These are phyloP conservation scores for Fremontodendron californicum DNA, from an alignment of 345 rosid species.

Conservation along the genomic window DNA sequence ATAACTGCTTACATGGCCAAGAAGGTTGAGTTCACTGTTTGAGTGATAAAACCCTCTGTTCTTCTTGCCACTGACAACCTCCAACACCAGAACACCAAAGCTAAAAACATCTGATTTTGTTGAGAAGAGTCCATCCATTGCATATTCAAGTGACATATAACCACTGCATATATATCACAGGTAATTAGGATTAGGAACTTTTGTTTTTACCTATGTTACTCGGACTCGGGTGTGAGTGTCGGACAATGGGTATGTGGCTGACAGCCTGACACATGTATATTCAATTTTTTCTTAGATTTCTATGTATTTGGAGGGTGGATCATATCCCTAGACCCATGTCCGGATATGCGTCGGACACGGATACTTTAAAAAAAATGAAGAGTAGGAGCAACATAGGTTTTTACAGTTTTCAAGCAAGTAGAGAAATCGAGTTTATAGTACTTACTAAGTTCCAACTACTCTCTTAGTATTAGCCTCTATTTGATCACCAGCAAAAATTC, in stretches of 20 bases:
- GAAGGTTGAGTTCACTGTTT: slow-evolving; percentile 61
- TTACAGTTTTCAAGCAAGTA: neutral
- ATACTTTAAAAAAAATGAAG: no score
- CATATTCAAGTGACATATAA: slow-evolving; percentile 84
- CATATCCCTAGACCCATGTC: no score
- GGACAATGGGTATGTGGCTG: no score
- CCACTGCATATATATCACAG: slow-evolving; percentile 45
- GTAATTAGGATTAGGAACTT: neutral
- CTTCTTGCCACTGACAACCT: slow-evolving; percentile 60
- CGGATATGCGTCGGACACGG: no score
- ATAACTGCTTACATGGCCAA: slow-evolving; percentile 56
- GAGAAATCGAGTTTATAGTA: neutral
- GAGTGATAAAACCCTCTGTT: slow-evolving; percentile 63
- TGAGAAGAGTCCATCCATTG: slow-evolving; percentile 73
- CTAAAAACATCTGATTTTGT: slow-evolving; percentile 67
- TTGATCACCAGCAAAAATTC: slow-evolving; percentile 70
- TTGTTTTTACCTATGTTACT: no score
- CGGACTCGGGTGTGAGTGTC: no score
- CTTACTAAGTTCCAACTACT: slow-evolving; percentile 86
- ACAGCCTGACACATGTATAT: no score
- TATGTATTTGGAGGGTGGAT: no score
- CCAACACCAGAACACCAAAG: slow-evolving; percentile 71
- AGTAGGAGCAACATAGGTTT: no score
- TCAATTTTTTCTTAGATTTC: no score
- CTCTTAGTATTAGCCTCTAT: slow-evolving; percentile 51